Conservation (phyloP, 257 asterid species). For the Marsdenia floribunda region DNA sequence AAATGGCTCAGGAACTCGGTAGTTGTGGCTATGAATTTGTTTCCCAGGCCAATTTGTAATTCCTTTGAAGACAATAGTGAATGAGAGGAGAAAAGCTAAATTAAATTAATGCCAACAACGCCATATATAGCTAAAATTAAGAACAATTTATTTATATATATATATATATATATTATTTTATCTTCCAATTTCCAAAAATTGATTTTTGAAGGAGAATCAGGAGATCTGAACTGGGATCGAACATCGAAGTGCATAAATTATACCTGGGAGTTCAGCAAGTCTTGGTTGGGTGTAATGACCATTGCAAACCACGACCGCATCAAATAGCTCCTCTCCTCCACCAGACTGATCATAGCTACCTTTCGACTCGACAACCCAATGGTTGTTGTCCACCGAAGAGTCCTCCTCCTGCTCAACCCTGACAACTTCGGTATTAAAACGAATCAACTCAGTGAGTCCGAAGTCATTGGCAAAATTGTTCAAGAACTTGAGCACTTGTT, state of each 20-base stretch:
- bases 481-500: constrained; percentile 22
- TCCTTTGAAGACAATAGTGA: constrained; percentile 23
- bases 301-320: constrained; percentile 27
- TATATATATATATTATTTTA: not conserved
- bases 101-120: too few species aligned
- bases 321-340: constrained; percentile 6
- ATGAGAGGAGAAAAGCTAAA: not conserved
- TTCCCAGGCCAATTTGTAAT: constrained; percentile 56
- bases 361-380: constrained; percentile 47
- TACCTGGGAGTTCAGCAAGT: constrained; percentile 28
- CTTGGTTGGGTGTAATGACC: constrained; percentile 30
- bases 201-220: not conserved
- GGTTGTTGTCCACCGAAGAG: constrained; percentile 11
- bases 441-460: constrained; percentile 36
- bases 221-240: too few species aligned
- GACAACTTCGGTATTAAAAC: constrained; percentile 37
- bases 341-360: not conserved
- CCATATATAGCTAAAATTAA: not conserved
- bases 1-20: constrained; percentile 51
- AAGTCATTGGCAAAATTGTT: constrained; percentile 37
- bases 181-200: too few species aligned
- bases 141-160: too few species aligned
- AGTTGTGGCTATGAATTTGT: constrained; percentile 66
- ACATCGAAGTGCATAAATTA: too few species aligned
- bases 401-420: constrained; percentile 31